phyloP scores from a whole-genome alignment of 2,329 filamentous ascomycete genomes.

The Fusarium lateritium region DNA sequence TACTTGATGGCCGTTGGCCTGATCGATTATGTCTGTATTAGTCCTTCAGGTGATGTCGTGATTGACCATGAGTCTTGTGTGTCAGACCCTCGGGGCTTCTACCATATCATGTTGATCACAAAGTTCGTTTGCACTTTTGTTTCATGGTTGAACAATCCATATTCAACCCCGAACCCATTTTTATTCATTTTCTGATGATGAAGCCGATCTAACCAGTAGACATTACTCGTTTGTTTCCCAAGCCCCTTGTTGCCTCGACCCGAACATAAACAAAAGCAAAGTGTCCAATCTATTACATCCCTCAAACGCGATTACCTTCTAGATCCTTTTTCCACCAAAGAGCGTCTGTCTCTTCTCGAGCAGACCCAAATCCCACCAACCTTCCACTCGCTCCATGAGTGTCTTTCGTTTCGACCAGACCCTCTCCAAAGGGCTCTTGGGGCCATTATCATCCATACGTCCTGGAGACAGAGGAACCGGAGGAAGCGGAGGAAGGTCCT shows the following conservation, averaged over 20 bases:
- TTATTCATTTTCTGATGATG: conserved; percentile 39
- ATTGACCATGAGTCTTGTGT: background rate
- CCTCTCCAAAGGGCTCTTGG: conserved; percentile 47
- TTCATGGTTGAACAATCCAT: conserved; percentile 20
- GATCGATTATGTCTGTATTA: background rate
- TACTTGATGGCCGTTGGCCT: background rate
- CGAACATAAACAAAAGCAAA: conserved; percentile 24
- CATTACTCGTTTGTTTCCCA: conserved; percentile 43
- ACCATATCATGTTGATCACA: background rate
- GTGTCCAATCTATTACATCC: conserved; percentile 36
- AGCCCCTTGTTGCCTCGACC: conserved; percentile 23
- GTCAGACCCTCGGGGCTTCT: background rate
- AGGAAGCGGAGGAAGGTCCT: conserved; percentile 51
- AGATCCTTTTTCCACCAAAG: conserved; percentile 47
- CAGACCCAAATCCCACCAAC: conserved; percentile 69
- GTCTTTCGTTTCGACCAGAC: conserved; percentile 61
- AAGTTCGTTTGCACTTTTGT: background rate
- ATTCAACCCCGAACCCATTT: conserved; percentile 24
- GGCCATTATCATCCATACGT: conserved; percentile 28
- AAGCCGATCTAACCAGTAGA: conserved; percentile 51
- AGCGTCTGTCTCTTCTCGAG: conserved; percentile 61
- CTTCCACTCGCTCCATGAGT: conserved; percentile 64
- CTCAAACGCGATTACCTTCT: conserved; percentile 25
- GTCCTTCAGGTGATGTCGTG: too few relatives aligned
- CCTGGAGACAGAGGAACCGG: conserved; percentile 45